Evolutionary conservation across 2,329 filamentous ascomycete species (phyloP).

Genomic region (Cordyceps cicadae): DNA sequence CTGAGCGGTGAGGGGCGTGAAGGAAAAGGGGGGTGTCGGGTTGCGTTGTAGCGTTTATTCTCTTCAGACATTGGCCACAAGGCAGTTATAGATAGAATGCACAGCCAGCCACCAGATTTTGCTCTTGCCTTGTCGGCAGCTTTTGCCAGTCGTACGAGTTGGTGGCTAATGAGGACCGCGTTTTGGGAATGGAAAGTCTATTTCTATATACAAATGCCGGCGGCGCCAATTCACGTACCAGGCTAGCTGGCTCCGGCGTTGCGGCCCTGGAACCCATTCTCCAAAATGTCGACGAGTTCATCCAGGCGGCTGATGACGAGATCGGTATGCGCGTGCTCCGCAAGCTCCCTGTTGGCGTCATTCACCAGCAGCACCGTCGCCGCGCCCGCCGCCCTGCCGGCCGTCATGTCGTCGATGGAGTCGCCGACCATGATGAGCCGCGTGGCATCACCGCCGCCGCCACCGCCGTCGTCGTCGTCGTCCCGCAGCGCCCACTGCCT

Average conservation of each 20-base stretch:
- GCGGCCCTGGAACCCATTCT: constrained; percentile 61
- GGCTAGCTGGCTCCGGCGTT: constrained; percentile 15
- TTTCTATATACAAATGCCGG: neutral
- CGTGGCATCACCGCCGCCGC: constrained; percentile 31
- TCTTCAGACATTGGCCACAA: constrained; percentile 7
- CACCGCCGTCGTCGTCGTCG: constrained; percentile 18
- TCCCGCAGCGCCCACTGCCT: constrained; percentile 57
- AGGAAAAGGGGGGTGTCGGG: neutral
- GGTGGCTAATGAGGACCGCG: neutral
- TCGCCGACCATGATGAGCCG: constrained; percentile 62
- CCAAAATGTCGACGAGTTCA: constrained; percentile 66
- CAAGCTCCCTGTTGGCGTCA: constrained; percentile 65
- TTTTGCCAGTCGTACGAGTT: neutral
- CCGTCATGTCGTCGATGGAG: constrained; percentile 87
- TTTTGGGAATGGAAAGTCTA: neutral
- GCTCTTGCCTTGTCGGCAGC: neutral
- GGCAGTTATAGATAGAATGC: constrained; percentile 10
- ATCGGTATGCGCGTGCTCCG: constrained; percentile 67
- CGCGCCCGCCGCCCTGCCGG: constrained; percentile 73
- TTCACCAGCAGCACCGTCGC: constrained; percentile 85
- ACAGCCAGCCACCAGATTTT: neutral
- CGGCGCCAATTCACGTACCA: neutral
- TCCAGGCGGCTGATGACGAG: constrained; percentile 63
- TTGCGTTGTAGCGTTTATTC: neutral
- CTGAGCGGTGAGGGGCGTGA: neutral